Percentiles rank a stretch among this genome's conserved stretches.
These are phyloP conservation scores for Xerocomus minutiporus DNA, from an alignment of 1,284 basidiomycete species.

Conservation along the genomic window DNA sequence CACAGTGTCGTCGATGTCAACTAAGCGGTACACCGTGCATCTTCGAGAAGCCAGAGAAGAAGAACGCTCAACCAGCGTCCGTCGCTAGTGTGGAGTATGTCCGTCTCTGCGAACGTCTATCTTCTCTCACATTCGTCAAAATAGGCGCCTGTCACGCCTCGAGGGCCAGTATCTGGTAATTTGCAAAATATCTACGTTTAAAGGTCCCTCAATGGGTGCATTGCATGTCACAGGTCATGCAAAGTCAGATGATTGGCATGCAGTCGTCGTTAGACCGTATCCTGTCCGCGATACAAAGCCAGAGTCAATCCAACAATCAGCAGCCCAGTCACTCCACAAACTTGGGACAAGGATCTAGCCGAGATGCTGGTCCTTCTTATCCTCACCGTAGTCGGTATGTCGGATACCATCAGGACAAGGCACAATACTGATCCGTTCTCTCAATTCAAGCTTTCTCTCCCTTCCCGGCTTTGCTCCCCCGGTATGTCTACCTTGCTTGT, in stretches of 20 bases:
- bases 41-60: slow-evolving; percentile 91
- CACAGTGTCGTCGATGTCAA: slow-evolving; percentile 86
- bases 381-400: slow-evolving; percentile 38
- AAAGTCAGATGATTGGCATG: slow-evolving; percentile 88
- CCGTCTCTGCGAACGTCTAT: slow-evolving; percentile 7
- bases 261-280: slow-evolving; percentile 81
- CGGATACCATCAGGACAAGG: slow-evolving; percentile 2
- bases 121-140: slow-evolving; percentile 21
- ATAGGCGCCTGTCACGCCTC: slow-evolving; percentile 72
- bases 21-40: slow-evolving; percentile 79
- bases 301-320: slow-evolving; percentile 37
- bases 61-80: slow-evolving; percentile 55
- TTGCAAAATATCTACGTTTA: slow-evolving; percentile 5
- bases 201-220: slow-evolving; percentile 51
- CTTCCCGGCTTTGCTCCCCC: slow-evolving; percentile 88
- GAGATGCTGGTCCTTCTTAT: slow-evolving; percentile 20
- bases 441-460: slow-evolving; percentile 57
- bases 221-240: slow-evolving; percentile 55
- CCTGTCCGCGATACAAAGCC: slow-evolving; percentile 59
- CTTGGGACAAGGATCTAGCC: slow-evolving; percentile 18
- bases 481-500: slow-evolving; percentile 41
- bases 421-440: slow-evolving; percentile 7
- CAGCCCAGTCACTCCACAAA: slow-evolving; percentile 29
- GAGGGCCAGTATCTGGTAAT: slow-evolving; percentile 77
- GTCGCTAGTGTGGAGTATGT: slow-evolving; percentile 66